Evolutionary conservation across 345 rosid genomes (phyloP), one percentile per base, ranked within the genome.

Genomic region (Nasturtium officinale): DNA sequence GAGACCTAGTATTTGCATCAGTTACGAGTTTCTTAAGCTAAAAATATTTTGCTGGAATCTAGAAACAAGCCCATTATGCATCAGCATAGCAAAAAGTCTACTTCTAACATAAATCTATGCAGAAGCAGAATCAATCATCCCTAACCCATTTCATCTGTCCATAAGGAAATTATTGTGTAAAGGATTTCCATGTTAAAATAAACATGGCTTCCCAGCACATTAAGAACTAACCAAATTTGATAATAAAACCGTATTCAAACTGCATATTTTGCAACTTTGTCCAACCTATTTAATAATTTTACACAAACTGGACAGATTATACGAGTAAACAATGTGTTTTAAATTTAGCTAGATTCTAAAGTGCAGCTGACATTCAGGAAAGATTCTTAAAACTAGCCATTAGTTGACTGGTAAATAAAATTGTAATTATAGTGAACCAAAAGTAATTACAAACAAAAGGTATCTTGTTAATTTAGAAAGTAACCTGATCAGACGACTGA

Each of bases 401-500:
- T 72, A 13, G 38, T 52, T 67, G 62, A 21, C 46, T 20, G 53
- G 42, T 61, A 61, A 43, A 67, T 43, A 25, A 42, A 17, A 45
- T 32, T 42, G 35, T 45, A 32, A 60, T 45, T 43, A 28, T 25
- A 18, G 45, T 35, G n/a, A 40, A n/a, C 35, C 45, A 48, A 8
- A 69, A 61, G 54, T 20, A 58, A 32, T 48, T 52, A 9, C 61
- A 68, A 68, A 53, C 30, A 60, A 48, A 37, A 40, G 28, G 38
- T 37, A 38, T 77, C 54, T 56, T 57, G 65, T 17, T 33, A 63
- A 54, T 69, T 30, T 18, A 58, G 52, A 69, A 69, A 77, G 64
- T 78, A 80, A 91, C 99, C 99, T 90, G 99, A 77, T 86, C 90
- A 77, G 96, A 82, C 43, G 90, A 83, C 32, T 77, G 84, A 77